phyloP scores from a whole-genome alignment of 192 early-diverging fungal species.

The Coemansia sp. region DNA sequence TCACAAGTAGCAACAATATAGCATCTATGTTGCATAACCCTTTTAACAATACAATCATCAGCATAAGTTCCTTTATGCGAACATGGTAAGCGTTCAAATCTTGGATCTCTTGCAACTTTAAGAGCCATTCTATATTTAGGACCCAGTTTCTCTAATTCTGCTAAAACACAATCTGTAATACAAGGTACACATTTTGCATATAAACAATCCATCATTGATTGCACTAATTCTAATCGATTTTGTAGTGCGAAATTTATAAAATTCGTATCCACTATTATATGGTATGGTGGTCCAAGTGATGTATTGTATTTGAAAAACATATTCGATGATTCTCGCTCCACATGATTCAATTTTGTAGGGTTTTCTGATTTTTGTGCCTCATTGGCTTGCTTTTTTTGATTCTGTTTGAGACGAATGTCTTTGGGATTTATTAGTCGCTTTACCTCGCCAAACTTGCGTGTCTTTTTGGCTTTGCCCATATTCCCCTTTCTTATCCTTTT shows the following conservation, averaged over 20 bases:
- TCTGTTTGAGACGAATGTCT: constrained; percentile 78
- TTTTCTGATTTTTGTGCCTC: constrained; percentile 11
- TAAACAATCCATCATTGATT: constrained; percentile 99
- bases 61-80: constrained; percentile 98
- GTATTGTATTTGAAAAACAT: constrained; percentile 98
- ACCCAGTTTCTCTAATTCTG: constrained; percentile 97
- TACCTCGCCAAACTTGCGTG: constrained; percentile 91
- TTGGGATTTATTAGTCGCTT: constrained; percentile 91
- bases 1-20: constrained; percentile 99
- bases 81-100: constrained; percentile 94
- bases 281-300: constrained; percentile 93
- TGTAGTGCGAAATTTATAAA: constrained; percentile 99
- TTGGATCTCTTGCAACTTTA: constrained; percentile 90
- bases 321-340: constrained; percentile 31
- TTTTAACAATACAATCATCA: constrained; percentile 95
- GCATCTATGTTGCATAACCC: constrained; percentile 91
- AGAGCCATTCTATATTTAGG: constrained; percentile 94
- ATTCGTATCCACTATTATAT: constrained; percentile 96
- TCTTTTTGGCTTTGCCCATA: constrained; percentile 86
- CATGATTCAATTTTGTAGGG: constrained; percentile 15
- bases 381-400: constrained; percentile 36
- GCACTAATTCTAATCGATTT: constrained; percentile 95
- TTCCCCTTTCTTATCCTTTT: neutral
- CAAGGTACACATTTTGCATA: constrained; percentile 97
- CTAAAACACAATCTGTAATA: constrained; percentile 98